Percentiles rank a stretch among this genome's conserved stretches.
phyloP scores from a whole-genome alignment of 2,329 filamentous ascomycete genomes.

The Diaporthe amygdali region DNA sequence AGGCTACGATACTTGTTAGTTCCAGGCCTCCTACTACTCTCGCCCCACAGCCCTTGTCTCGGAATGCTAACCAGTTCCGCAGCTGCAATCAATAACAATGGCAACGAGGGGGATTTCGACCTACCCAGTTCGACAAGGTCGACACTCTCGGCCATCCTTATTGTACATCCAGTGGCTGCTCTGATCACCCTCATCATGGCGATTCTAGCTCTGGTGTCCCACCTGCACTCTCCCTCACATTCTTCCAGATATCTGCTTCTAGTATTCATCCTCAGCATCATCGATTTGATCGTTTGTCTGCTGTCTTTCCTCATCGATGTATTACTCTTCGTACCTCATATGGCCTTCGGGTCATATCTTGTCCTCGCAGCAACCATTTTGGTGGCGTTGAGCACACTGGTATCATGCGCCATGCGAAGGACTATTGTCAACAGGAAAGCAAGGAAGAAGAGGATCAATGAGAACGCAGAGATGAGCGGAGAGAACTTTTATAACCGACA shows the following conservation, averaged over 20 bases:
- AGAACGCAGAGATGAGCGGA: conserved; percentile 97
- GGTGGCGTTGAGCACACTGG: conserved; percentile 79
- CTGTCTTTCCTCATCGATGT: conserved; percentile 94
- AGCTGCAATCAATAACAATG: conserved; percentile 19
- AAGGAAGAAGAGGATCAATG: conserved; percentile 87
- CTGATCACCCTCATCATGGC: conserved; percentile 86
- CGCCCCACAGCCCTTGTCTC: neutral
- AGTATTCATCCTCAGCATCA: conserved; percentile 83
- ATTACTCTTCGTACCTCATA: conserved; percentile 89
- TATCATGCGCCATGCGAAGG: conserved; percentile 93
- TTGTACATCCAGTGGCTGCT: conserved; percentile 91
- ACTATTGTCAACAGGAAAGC: conserved; percentile 91
- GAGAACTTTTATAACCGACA: conserved; percentile 86
- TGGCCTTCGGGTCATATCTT: conserved; percentile 93
- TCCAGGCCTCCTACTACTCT: conserved; percentile 10
- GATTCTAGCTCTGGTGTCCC: conserved; percentile 77
- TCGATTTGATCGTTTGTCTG: conserved; percentile 82
- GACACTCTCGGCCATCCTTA: conserved; percentile 83
- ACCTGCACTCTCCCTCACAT: conserved; percentile 87
- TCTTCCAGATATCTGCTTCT: conserved; percentile 86
- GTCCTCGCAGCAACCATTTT: conserved; percentile 88
- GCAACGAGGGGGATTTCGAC: conserved; percentile 54
- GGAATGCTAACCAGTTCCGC: neutral
- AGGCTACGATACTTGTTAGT: conserved; percentile 84
- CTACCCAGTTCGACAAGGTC: conserved; percentile 57